A percentile compares a stretch with the other conserved stretches of the same genome.
These are phyloP conservation scores for Paspalum notatum DNA, from an alignment of 176 grass and related monocot genomes.

Conservation along the genomic window DNA sequence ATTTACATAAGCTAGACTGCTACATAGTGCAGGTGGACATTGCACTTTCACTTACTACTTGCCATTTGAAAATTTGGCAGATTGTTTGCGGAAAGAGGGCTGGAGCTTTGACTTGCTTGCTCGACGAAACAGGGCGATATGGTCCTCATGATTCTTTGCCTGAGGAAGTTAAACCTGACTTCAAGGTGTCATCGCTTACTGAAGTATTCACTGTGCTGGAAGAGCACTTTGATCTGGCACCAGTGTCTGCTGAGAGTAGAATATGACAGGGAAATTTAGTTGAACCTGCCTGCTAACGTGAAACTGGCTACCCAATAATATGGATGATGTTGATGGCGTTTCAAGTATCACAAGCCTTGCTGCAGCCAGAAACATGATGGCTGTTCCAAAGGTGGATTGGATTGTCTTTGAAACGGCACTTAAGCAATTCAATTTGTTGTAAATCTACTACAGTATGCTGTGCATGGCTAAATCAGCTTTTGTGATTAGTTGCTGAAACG, in stretches of 20 bases:
- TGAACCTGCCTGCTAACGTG: neutral
- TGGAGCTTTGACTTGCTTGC: slow-evolving; percentile 90
- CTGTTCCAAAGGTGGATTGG: neutral
- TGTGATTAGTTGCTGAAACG: neutral
- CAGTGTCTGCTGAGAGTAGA: slow-evolving; percentile 41
- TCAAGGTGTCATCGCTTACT: slow-evolving; percentile 74
- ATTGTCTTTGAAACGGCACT: neutral
- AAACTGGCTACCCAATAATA: slow-evolving; percentile 28
- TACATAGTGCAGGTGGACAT: neutral
- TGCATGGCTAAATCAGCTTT: neutral
- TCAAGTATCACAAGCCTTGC: neutral
- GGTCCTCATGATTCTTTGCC: slow-evolving; percentile 50
- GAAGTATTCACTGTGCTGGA: slow-evolving; percentile 62
- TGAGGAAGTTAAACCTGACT: slow-evolving; percentile 74
- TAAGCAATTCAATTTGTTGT: neutral
- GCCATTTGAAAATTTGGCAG: slow-evolving; percentile 27
- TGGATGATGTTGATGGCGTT: slow-evolving; percentile 14
- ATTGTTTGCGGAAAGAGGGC: slow-evolving; percentile 87
- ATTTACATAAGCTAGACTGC: neutral
- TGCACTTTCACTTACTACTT: neutral
- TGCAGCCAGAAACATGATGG: neutral
- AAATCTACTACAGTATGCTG: neutral
- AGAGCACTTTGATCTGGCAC: slow-evolving; percentile 65
- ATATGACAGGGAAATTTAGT: slow-evolving; percentile 28
- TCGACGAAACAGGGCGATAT: slow-evolving; percentile 81